Evolutionary conservation across 352 stramenopile species (phyloP), one percentile per base, ranked within the genome.

Genomic region (Blastocystis sp.): DNA sequence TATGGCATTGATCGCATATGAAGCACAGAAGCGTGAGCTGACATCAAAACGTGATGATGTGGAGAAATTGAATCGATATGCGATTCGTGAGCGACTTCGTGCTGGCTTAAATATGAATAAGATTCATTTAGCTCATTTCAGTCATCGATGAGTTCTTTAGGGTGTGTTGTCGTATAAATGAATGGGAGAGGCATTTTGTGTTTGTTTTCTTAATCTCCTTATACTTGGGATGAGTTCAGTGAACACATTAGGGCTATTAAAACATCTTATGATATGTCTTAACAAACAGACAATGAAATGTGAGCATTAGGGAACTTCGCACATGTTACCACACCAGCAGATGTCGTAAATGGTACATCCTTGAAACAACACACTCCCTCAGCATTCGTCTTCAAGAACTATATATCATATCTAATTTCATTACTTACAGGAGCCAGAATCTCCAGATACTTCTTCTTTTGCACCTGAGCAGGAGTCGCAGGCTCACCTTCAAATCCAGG

Each of bases 371-470:
- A 89, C 48, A 89, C 78, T n/a, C 78, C 78, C 78, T 89, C 78
- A 19, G 78, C 78, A 42, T 89, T 89, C 24, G 78, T 89, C 78
- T 89, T 89, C 60, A 89, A 30, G 66, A 79, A 76, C 78, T 89
- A 89, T 51, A 22, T 51, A 11, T 89, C 66, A 89, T 35, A 13
- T 2, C n/a, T 9, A 44, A 33, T 37, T 17, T 37, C 9, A 5
- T 35, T 27, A 7, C 51, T 35, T 56, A 89, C 78, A 5, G 78
- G 78, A 33, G 53, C 15, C n/a, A 22, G 22, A 19, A 37, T 51
- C 66, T 89, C 78, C 44, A 89, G 40, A 69, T 79, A 89, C 66
- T 89, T 89, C 78, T 89, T 89, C 78, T 89, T 89, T 33, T 89
- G 78, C 22, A 89, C 60, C 44, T 89, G 78, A 48, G 78, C 78